Base-by-base conservation (phyloP, 1,284 basidiomycete genomes). In the Cutaneotrichosporon cutaneum region DNA sequence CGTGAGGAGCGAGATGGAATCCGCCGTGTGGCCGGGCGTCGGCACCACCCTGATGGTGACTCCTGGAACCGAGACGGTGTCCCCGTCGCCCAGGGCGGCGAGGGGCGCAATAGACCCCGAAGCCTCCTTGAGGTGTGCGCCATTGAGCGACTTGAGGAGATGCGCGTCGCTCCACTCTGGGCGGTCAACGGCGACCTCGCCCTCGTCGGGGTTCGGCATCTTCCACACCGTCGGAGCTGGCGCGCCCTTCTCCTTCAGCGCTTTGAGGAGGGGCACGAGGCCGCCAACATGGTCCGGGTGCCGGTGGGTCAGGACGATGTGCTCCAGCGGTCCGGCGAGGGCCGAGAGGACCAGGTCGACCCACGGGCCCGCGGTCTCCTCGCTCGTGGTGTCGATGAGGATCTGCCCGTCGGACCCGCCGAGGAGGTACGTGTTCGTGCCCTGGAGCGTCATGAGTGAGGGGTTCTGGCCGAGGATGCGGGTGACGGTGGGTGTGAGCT, bases 371-470 rank as follows among this genome's bases (percentile, higher is more conserved):
- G 71, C 87, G 80, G 60, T 96, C 85, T 61, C 87, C 56, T 39
- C 88, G 82, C 47, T 88, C n/a, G 89, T 92, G 1, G 93, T 90
- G 78, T 98, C 94, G 68, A 98, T 81, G 26, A 98, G 87, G 55
- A 90, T 76, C 85, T 92, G 4, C 30, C 18, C 24, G 0, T 70
- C 73, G n/a, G 72, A 67, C 5, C 74, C 74, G 56, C 76, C 74
- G 53, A 97, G 76, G 63, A 98, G 83, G 75, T 97, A 98, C 1
- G 92, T 95, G 75, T 97, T 97, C 1, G 94, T 98, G 85, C 91
- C 93, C 83, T 95, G 91, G 0, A 97, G 82, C 0, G 94, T 95
- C 78, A 92, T 94, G 65, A 90, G 87, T 4, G 92, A 90, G 7
- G 93, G 92, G 72, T 96, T 96, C 86, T 94, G 81, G 0, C 82